phyloP scores from a whole-genome alignment of 108 stramenopile genomes.

The Asterionellopsis glacialis region DNA sequence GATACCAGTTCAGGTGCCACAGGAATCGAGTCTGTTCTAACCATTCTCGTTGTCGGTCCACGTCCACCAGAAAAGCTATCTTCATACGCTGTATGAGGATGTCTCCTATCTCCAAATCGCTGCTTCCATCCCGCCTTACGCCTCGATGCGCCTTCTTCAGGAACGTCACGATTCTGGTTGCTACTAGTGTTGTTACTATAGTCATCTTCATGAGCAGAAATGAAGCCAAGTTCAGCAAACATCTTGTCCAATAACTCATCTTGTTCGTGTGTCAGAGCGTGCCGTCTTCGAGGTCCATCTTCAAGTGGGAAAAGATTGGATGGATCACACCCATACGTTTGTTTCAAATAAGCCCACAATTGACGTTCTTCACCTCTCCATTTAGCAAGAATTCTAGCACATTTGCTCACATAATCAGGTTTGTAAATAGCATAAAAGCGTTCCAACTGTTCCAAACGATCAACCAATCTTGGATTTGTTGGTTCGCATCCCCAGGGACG shows the following conservation, averaged over 20 bases:
- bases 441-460: conserved; percentile 62
- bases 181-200: not conserved
- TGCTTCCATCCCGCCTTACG: conserved; percentile 16
- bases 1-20: not conserved
- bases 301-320: conserved; percentile 58
- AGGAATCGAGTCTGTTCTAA: not conserved
- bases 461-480: conserved; percentile 52
- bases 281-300: conserved; percentile 42
- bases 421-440: conserved; percentile 76
- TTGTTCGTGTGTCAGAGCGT: conserved; percentile 63
- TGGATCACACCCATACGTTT: conserved; percentile 81
- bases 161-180: not conserved
- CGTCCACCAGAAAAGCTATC: not conserved
- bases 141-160: not conserved
- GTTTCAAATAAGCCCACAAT: conserved; percentile 57
- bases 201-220: not conserved
- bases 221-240: conserved; percentile 59
- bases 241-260: conserved; percentile 56
- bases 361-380: conserved; percentile 76
- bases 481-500: conserved; percentile 84
- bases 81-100: too few relatives aligned
- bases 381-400: conserved; percentile 50
- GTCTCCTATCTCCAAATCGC: not conserved
- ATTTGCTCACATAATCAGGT: conserved; percentile 63
- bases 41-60: not conserved